Conservation (phyloP, 495 filamentous ascomycete genomes). For the Penicillium pulvis region DNA sequence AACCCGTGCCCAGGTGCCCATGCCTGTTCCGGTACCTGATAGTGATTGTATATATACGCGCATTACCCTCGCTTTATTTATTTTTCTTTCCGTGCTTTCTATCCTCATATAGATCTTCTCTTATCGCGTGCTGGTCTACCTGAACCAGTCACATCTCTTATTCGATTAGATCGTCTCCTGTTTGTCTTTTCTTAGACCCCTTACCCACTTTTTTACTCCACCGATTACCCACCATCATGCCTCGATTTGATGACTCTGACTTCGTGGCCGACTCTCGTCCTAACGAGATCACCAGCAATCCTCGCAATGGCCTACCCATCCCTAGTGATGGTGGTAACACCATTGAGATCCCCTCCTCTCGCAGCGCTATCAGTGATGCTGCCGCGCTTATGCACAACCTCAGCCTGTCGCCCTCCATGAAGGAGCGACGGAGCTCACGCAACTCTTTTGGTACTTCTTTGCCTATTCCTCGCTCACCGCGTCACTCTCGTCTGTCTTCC, state of each 20-base stretch:
- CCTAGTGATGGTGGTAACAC: constrained; percentile 53
- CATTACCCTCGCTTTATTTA: constrained; percentile 5
- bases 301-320: constrained; percentile 42
- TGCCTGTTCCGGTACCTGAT: background rate
- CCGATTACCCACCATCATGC: constrained; percentile 51
- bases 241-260: constrained; percentile 62
- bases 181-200: constrained; percentile 11
- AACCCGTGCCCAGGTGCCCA: constrained; percentile 4
- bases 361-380: constrained; percentile 70
- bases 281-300: background rate
- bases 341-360: constrained; percentile 71
- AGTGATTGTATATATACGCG: constrained; percentile 16
- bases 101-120: constrained; percentile 10
- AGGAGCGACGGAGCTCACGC: constrained; percentile 66
- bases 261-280: constrained; percentile 33
- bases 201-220: constrained; percentile 8
- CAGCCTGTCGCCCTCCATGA: constrained; percentile 65
- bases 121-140: constrained; percentile 9
- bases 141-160: constrained; percentile 10
- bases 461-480: constrained; percentile 73
- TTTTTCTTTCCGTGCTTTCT: background rate
- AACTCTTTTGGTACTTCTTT: constrained; percentile 81
- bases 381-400: constrained; percentile 73
- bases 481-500: constrained; percentile 65
- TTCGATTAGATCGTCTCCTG: constrained; percentile 6